Conservation (phyloP, 2,329 filamentous ascomycete genomes). For the Venturia oleaginea region DNA sequence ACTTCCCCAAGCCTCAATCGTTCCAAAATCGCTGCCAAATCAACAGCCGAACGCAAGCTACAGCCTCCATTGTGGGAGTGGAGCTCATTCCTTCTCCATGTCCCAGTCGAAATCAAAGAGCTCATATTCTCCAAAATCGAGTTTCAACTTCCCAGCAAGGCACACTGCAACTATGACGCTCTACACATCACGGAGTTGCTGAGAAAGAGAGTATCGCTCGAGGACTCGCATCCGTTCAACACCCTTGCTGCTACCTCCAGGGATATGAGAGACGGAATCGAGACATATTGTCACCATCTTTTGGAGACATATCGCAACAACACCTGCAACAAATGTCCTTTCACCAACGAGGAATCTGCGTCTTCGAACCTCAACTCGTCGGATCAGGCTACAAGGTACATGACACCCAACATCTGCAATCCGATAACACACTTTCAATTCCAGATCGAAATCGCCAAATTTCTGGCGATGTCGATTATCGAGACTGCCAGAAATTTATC, state of each 20-base stretch:
- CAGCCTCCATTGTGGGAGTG: neutral
- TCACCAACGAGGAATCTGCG: neutral
- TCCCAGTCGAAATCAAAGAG: neutral
- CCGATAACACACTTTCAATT: neutral
- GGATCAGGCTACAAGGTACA: neutral
- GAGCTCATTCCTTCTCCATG: neutral
- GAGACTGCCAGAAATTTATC: neutral
- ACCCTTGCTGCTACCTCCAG: neutral
- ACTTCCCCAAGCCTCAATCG: neutral
- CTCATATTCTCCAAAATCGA: neutral
- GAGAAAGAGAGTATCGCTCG: neutral
- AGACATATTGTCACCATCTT: neutral
- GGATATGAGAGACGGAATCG: neutral
- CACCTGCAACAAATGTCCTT: neutral
- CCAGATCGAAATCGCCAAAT: neutral
- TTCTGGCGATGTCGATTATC: neutral
- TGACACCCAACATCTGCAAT: neutral
- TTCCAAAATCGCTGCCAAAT: neutral
- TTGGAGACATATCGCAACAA: neutral
- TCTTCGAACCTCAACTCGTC: neutral
- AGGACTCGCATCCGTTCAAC: neutral
- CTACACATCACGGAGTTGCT: neutral
- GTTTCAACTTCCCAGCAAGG: neutral
- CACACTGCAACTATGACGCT: neutral
- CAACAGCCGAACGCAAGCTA: neutral